Evolutionary conservation across 192 early-diverging fungal genomes (phyloP).

Genomic region (Linderina pennispora): DNA sequence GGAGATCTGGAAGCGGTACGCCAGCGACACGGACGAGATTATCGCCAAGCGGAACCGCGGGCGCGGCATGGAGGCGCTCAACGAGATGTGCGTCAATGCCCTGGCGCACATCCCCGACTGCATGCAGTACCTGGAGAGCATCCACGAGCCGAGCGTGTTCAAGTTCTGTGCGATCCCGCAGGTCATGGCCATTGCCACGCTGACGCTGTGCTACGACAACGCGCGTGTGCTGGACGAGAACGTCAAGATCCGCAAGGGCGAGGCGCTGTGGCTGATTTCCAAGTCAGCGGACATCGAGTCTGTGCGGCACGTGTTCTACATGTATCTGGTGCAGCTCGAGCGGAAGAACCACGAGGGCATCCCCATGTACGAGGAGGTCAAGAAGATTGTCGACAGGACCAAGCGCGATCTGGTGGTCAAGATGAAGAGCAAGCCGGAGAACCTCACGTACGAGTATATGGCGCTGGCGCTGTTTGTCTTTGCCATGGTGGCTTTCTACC

Average conservation of each 20-base stretch:
- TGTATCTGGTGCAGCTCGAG: slow-evolving; percentile 58
- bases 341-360: slow-evolving; percentile 54
- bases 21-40: slow-evolving; percentile 62
- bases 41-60: slow-evolving; percentile 62
- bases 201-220: slow-evolving; percentile 85
- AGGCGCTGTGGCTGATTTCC: slow-evolving; percentile 67
- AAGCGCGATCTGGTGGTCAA: slow-evolving; percentile 36
- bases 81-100: slow-evolving; percentile 82
- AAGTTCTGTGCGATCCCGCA: slow-evolving; percentile 99
- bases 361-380: slow-evolving; percentile 60
- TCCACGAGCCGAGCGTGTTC: slow-evolving; percentile 78
- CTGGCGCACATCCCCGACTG: slow-evolving; percentile 80
- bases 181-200: slow-evolving; percentile 95
- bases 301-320: slow-evolving; percentile 59
- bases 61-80: slow-evolving; percentile 72
- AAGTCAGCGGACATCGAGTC: slow-evolving; percentile 49
- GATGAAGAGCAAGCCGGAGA: slow-evolving; percentile 40
- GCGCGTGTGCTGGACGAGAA: slow-evolving; percentile 66
- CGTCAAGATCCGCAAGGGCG: slow-evolving; percentile 92
- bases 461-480: slow-evolving; percentile 19
- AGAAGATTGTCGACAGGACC: slow-evolving; percentile 45
- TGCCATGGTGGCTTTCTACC: slow-evolving; percentile 22
- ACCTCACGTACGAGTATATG: slow-evolving; percentile 39
- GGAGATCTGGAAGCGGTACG: slow-evolving; percentile 87
- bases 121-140: slow-evolving; percentile 74